Conservation (phyloP, 768 basidiomycete species). For the Trametes punicea region DNA sequence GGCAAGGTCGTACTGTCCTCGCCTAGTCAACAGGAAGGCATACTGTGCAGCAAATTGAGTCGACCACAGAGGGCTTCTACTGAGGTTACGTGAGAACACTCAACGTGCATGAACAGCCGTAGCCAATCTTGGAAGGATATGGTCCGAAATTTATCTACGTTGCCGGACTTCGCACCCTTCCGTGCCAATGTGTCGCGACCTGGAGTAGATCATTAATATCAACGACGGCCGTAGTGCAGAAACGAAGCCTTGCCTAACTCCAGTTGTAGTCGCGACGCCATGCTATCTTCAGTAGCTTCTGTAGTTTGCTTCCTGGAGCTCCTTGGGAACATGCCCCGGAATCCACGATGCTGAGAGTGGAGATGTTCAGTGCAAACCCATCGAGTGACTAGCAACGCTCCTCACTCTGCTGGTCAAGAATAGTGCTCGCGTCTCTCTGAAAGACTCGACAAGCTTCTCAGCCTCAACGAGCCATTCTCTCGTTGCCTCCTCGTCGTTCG, state of each 20-base stretch:
- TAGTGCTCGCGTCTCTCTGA: constrained; percentile 80
- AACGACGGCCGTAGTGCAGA: not conserved
- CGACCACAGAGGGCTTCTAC: not conserved
- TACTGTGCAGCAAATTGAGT: constrained; percentile 48
- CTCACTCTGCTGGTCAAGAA: constrained; percentile 77
- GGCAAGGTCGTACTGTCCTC: constrained; percentile 60
- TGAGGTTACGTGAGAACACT: constrained; percentile 15
- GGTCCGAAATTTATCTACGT: constrained; percentile 73
- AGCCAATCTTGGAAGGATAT: constrained; percentile 86
- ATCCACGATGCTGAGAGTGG: constrained; percentile 34
- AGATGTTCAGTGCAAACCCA: not conserved
- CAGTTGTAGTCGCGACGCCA: constrained; percentile 74
- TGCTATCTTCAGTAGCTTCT: constrained; percentile 65
- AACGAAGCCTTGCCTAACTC: constrained; percentile 52
- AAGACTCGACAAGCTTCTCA: constrained; percentile 83
- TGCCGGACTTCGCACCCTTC: constrained; percentile 41
- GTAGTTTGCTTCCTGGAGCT: constrained; percentile 37
- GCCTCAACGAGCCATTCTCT: constrained; percentile 82
- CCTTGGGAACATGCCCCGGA: constrained; percentile 67
- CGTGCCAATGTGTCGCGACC: constrained; percentile 56
- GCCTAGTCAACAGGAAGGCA: constrained; percentile 62
- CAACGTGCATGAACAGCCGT: constrained; percentile 78
- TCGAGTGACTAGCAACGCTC: not conserved
- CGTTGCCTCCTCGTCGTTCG: constrained; percentile 48
- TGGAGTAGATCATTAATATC: constrained; percentile 22